Conservation (phyloP, 202 grass and related monocot species). For the Setaria viridis region DNA sequence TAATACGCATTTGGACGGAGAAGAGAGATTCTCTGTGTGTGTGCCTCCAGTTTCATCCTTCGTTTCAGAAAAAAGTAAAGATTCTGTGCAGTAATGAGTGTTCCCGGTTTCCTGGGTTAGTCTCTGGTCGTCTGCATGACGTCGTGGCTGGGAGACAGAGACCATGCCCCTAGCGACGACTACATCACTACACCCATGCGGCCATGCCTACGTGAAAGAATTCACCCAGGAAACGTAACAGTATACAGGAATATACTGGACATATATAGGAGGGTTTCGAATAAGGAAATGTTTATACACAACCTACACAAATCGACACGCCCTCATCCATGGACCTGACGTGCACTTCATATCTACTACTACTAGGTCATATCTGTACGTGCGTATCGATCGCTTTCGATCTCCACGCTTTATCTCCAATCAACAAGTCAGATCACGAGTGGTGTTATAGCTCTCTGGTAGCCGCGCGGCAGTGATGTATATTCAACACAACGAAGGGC, state of each 20-base stretch:
- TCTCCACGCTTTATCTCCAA: not conserved
- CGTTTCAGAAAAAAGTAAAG: not conserved
- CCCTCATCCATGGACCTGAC: not conserved
- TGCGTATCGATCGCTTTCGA: not conserved
- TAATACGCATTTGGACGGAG: too few relatives aligned
- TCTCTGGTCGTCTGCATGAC: not conserved
- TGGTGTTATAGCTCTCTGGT: not conserved
- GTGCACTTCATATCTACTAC: not conserved
- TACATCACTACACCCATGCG: not conserved
- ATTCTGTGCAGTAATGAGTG: not conserved
- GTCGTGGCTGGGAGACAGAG: not conserved
- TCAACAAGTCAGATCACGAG: slow-evolving; percentile 20
- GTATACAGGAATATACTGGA: not conserved
- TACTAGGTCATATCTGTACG: not conserved
- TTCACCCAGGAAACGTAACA: not conserved
- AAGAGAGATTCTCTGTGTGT: too few relatives aligned
- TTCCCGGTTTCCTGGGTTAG: not conserved
- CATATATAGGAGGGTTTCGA: not conserved
- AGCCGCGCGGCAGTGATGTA: not conserved
- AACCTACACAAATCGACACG: not conserved
- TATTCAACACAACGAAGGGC: not conserved
- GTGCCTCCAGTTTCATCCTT: too few relatives aligned
- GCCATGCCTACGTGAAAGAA: not conserved
- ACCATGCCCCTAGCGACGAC: not conserved
- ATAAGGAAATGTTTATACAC: not conserved